Evolutionary conservation across 1,139 yeast genomes (phyloP), one percentile per base, ranked within the genome.

Genomic region (Taiozyma sp.): DNA sequence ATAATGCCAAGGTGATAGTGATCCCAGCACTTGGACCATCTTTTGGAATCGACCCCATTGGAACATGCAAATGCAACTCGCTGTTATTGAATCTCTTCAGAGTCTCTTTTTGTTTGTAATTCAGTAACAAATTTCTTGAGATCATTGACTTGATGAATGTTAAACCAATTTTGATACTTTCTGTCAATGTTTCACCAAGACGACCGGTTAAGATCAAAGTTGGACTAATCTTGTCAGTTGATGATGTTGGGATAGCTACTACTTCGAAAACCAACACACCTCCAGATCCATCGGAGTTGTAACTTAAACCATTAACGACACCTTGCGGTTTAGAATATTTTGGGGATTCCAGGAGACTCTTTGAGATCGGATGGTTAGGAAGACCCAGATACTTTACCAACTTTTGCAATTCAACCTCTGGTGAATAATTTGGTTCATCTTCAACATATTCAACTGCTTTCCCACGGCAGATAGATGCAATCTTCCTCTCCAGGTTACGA

Each of bases 11-110:
- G 0, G 97, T 86, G 82, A 90, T 88, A 4, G 97, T 88, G 43
- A 88, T 81, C 42, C 97, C 97, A 0, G 97, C 97, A 41, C 91
- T 83, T 2, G 97, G 97, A 0, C 97, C 97, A 65, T 90, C 97
- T 68, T 90, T 90, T 37, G 86, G 83, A 43, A 89, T 76, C 0
- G 95, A 87, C 0, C 97, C 97, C 73, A 85, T 85, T 1, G 97
- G 97, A 43, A 89, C 96, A 66, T 89, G 97, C 58, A 89, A 69
- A 67, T 89, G 95, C 52, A 88, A 76, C 54, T 85, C 90, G 50
- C 79, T 68, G 51, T 74, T 75, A 55, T 77, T 77, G 56, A 80
- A 76, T 56, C 68, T 69, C 47, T 72, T 75, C 43, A 74, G 62
- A 35, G 77, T 62, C 34, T 67, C 62, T 2, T 56, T 51, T n/a